Conservation (phyloP, 768 basidiomycete species). For the Boletus rubropictus region DNA sequence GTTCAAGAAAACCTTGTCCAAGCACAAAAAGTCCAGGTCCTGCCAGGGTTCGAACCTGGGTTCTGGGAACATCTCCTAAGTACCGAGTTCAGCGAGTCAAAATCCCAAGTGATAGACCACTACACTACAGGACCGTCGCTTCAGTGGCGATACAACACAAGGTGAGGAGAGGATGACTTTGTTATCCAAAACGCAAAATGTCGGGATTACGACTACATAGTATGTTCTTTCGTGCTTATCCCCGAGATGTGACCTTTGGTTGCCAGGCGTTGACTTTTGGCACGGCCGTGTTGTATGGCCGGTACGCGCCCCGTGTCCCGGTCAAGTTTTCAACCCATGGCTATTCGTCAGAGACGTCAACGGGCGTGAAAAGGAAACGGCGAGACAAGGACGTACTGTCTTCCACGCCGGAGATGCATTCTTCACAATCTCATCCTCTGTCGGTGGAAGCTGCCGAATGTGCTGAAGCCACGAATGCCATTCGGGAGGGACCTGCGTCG, state of each 20-base stretch:
- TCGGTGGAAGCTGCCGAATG: slow-evolving; percentile 79
- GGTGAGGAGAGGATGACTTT: not conserved
- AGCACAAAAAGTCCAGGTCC: slow-evolving; percentile 11
- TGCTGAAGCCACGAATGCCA: slow-evolving; percentile 97
- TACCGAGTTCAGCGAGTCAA: slow-evolving; percentile 1
- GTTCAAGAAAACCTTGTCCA: too few species aligned
- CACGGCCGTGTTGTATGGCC: slow-evolving; percentile 77
- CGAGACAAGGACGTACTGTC: slow-evolving; percentile 50
- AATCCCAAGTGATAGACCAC: slow-evolving; percentile 27
- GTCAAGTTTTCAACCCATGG: slow-evolving; percentile 86
- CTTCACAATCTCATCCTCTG: slow-evolving; percentile 67
- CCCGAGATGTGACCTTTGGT: slow-evolving; percentile 58
- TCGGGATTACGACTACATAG: not conserved
- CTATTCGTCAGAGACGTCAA: slow-evolving; percentile 35
- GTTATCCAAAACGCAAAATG: not conserved
- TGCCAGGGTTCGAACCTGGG: slow-evolving; percentile 27
- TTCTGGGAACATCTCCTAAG: slow-evolving; percentile 11
- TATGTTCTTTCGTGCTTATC: slow-evolving; percentile 9
- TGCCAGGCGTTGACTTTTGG: slow-evolving; percentile 85
- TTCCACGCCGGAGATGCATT: slow-evolving; percentile 73
- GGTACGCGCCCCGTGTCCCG: slow-evolving; percentile 88
- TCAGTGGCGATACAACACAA: not conserved
- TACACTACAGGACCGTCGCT: slow-evolving; percentile 21
- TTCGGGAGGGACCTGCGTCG: slow-evolving; percentile 90
- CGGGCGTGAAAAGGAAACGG: not conserved